Conservation (phyloP, 108 stramenopile genomes). For the Skeletonema grethae region DNA sequence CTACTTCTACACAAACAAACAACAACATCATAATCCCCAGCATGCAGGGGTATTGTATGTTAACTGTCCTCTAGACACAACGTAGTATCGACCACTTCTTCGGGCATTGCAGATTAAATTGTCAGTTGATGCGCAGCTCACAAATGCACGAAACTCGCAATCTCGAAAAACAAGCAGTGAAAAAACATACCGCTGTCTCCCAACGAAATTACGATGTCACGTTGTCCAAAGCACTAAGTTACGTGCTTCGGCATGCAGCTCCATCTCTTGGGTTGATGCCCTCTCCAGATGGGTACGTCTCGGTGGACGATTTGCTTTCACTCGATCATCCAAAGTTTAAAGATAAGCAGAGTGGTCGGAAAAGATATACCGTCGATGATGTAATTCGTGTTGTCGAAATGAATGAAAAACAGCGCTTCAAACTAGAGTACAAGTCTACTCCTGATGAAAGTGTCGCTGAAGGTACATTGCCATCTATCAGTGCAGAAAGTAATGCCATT, state of each 20-base stretch:
- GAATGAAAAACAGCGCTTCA: constrained; percentile 76
- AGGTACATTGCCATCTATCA: neutral
- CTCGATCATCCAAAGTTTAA: constrained; percentile 54
- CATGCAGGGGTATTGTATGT: no score
- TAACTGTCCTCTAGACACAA: no score
- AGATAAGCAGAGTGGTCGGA: constrained; percentile 8
- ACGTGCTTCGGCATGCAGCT: constrained; percentile 77
- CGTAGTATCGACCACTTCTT: no score
- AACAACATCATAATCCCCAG: no score
- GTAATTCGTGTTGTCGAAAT: constrained; percentile 62
- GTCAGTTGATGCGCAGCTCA: no score
- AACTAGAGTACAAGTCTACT: constrained; percentile 40
- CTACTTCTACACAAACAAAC: no score
- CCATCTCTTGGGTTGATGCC: constrained; percentile 63
- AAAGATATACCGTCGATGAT: constrained; percentile 48
- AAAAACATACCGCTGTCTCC: no score
- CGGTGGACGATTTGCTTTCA: constrained; percentile 58
- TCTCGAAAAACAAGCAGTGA: no score
- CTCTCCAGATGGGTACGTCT: constrained; percentile 69
- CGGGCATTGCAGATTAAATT: no score
- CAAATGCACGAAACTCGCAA: no score
- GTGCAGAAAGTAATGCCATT: neutral
- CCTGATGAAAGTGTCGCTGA: neutral
- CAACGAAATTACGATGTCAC: constrained; percentile 20
- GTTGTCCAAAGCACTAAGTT: constrained; percentile 65